Percentiles rank a stretch among this genome's conserved stretches.
phyloP scores from a whole-genome alignment of 2,329 filamentous ascomycete species.

The Erysiphe neolycopersici region DNA sequence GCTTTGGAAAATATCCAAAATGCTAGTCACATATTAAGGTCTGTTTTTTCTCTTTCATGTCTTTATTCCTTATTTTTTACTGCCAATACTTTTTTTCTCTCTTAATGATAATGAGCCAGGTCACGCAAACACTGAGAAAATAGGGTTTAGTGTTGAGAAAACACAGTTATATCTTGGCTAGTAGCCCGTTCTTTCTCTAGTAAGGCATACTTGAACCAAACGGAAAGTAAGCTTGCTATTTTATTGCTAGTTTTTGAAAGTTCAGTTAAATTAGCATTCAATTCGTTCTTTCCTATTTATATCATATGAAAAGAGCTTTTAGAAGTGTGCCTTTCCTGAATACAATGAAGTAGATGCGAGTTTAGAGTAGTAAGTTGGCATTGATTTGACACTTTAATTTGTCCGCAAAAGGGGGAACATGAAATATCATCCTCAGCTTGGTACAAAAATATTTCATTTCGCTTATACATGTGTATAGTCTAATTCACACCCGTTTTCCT shows the following conservation, averaged over 20 bases:
- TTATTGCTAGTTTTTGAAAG: no score
- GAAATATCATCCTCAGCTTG: neutral
- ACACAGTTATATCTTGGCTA: neutral
- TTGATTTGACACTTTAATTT: neutral
- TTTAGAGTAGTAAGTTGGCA: neutral
- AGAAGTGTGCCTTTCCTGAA: neutral
- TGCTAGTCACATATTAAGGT: conserved; percentile 50
- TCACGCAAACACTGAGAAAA: neutral
- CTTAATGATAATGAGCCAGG: neutral
- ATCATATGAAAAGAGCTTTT: neutral
- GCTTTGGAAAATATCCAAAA: conserved; percentile 38
- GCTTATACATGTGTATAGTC: conserved; percentile 10
- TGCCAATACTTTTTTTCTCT: conserved; percentile 7
- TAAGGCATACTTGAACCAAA: no score
- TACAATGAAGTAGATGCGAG: neutral
- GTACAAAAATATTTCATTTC: conserved; percentile 8
- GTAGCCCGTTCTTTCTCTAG: no score
- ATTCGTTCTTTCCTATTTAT: no score
- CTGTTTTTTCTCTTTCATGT: conserved; percentile 12
- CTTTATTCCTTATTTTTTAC: no score
- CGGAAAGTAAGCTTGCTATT: no score
- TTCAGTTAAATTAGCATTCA: no score
- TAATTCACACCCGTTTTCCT: conserved; percentile 27
- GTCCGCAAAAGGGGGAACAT: neutral
- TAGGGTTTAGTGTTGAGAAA: neutral